These are phyloP conservation scores for Prunus padus DNA, from an alignment of 306 rosid species.

Conservation along the genomic window DNA sequence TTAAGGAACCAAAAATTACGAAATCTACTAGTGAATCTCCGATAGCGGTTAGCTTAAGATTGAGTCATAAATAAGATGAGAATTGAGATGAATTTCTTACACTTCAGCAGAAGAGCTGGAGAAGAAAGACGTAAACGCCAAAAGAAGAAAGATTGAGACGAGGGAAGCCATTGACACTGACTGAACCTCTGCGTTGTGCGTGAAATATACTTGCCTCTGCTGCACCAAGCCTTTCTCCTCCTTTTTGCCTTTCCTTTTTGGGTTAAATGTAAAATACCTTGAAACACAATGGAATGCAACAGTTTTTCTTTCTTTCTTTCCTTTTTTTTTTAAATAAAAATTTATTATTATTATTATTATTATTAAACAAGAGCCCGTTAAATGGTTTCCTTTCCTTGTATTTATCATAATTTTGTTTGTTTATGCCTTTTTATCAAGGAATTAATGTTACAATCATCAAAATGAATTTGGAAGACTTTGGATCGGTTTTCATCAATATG, in stretches of 20 bases:
- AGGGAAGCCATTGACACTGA: constrained; percentile 38
- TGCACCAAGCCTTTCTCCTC: background rate
- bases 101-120: constrained; percentile 33
- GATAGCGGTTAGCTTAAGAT: background rate
- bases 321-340: too few relatives aligned
- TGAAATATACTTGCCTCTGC: background rate
- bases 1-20: background rate
- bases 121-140: constrained; percentile 22
- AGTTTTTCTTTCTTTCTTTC: too few relatives aligned
- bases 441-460: too few relatives aligned
- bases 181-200: constrained; percentile 4
- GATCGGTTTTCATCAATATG: too few relatives aligned
- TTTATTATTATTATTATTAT: too few relatives aligned
- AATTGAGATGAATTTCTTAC: constrained; percentile 33
- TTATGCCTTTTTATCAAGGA: too few relatives aligned
- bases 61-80: background rate
- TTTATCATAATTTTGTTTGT: too few relatives aligned
- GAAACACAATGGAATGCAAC: background rate
- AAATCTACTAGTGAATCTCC: background rate
- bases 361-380: too few relatives aligned
- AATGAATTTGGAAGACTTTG: too few relatives aligned
- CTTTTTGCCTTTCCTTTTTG: too few relatives aligned
- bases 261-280: background rate
- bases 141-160: constrained; percentile 35
- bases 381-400: too few relatives aligned